These are phyloP conservation scores for Kickxella alabastrina DNA, from an alignment of 192 early-diverging fungal species.

Conservation along the genomic window DNA sequence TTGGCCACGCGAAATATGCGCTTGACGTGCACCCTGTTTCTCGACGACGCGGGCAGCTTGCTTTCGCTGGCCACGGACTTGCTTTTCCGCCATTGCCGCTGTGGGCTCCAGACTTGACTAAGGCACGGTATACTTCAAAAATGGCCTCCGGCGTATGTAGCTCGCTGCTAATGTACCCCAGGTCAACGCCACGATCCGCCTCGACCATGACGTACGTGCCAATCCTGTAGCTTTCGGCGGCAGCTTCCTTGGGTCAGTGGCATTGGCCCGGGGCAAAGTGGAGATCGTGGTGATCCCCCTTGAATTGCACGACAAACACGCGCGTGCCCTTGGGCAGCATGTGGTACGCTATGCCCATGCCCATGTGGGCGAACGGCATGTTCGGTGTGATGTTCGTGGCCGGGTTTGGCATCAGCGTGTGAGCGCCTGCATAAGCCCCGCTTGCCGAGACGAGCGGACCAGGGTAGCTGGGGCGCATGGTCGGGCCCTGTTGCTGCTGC, in stretches of 20 bases:
- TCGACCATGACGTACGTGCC: slow-evolving; percentile 42
- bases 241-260: slow-evolving; percentile 13
- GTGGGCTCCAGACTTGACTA: not conserved
- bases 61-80: not conserved
- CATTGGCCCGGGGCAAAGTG: slow-evolving; percentile 32
- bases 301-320: slow-evolving; percentile 51
- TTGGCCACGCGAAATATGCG: slow-evolving; percentile 82
- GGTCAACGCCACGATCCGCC: slow-evolving; percentile 48
- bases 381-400: slow-evolving; percentile 44
- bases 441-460: slow-evolving; percentile 8
- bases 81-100: not conserved
- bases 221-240: slow-evolving; percentile 6
- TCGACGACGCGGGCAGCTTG: slow-evolving; percentile 1
- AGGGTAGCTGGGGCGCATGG: slow-evolving; percentile 29
- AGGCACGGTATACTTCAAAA: no score
- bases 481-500: slow-evolving; percentile 28
- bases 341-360: slow-evolving; percentile 35
- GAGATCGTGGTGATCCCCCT: slow-evolving; percentile 38
- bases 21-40: slow-evolving; percentile 85
- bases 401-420: slow-evolving; percentile 42
- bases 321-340: slow-evolving; percentile 34
- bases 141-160: slow-evolving; percentile 18
- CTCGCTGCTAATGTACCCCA: slow-evolving; percentile 41
- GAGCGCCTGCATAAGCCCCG: slow-evolving; percentile 5
- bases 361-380: slow-evolving; percentile 52